These are phyloP conservation scores for Amaranthus palmeri DNA, from an alignment of 148 eudicot genomes.

Conservation along the genomic window DNA sequence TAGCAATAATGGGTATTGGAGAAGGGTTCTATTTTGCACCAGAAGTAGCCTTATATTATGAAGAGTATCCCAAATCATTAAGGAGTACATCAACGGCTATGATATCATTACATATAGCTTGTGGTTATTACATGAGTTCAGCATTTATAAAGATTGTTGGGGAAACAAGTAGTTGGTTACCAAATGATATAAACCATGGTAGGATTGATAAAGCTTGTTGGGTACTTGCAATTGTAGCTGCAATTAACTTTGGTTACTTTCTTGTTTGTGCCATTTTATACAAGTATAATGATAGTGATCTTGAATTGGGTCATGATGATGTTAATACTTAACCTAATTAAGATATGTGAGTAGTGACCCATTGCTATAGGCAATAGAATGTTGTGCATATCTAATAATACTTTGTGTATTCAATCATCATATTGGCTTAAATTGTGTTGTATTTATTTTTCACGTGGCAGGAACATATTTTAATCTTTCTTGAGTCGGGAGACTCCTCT, in stretches of 20 bases:
- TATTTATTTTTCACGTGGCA: no score
- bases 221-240: slow-evolving; percentile 19
- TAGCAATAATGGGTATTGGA: slow-evolving; percentile 32
- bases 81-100: slow-evolving; percentile 30
- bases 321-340: not conserved
- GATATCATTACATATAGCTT: slow-evolving; percentile 30
- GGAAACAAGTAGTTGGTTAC: slow-evolving; percentile 27
- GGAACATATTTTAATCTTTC: no score
- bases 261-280: slow-evolving; percentile 25
- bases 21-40: slow-evolving; percentile 30
- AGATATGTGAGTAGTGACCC: not conserved
- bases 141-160: slow-evolving; percentile 26
- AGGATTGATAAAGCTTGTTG: slow-evolving; percentile 32
- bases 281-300: slow-evolving; percentile 21
- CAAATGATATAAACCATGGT: slow-evolving; percentile 37
- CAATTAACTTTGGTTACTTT: slow-evolving; percentile 28
- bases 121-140: slow-evolving; percentile 33
- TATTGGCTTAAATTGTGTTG: no score
- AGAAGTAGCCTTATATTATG: slow-evolving; percentile 32
- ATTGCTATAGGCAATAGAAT: no score
- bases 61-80: slow-evolving; percentile 32
- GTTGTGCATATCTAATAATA: no score
- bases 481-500: no score
- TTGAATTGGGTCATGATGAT: not conserved
- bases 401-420: no score